Conservation (phyloP, 202 grass and related monocot genomes). For the Musa balbisiana region DNA sequence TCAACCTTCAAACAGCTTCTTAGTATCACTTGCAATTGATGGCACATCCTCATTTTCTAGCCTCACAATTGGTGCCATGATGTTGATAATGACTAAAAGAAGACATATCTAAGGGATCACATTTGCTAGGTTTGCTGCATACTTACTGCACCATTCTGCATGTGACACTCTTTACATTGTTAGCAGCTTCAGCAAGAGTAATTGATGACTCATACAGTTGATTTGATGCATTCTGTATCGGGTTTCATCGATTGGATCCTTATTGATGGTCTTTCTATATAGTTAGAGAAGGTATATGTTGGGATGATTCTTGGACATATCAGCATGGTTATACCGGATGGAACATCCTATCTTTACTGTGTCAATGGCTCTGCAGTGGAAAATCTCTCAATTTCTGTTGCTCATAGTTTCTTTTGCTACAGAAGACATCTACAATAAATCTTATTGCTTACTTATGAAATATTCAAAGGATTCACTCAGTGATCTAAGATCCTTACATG, state of each 20-base stretch:
- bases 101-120: constrained; percentile 23
- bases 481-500: constrained; percentile 33
- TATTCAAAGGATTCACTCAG: constrained; percentile 32
- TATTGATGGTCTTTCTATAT: constrained; percentile 20
- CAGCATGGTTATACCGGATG: constrained; percentile 30
- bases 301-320: constrained; percentile 34
- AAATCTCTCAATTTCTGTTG: constrained; percentile 1
- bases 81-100: constrained; percentile 27
- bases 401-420: constrained; percentile 21
- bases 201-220: constrained; percentile 13
- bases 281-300: constrained; percentile 21
- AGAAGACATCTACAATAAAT: constrained; percentile 36
- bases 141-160: constrained; percentile 28
- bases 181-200: constrained; percentile 38
- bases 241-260: constrained; percentile 34
- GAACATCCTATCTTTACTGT: constrained; percentile 28
- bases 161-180: constrained; percentile 22
- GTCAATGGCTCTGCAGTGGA: constrained; percentile 5
- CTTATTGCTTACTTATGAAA: constrained; percentile 23
- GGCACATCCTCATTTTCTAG: constrained; percentile 28
- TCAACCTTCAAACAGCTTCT: constrained; percentile 29
- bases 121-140: constrained; percentile 25
- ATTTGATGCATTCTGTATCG: constrained; percentile 21
- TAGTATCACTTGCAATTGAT: constrained; percentile 31
- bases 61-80: constrained; percentile 29